Evolutionary conservation across 257 asterid genomes (phyloP).

Genomic region (Nicotiana sylvestris): DNA sequence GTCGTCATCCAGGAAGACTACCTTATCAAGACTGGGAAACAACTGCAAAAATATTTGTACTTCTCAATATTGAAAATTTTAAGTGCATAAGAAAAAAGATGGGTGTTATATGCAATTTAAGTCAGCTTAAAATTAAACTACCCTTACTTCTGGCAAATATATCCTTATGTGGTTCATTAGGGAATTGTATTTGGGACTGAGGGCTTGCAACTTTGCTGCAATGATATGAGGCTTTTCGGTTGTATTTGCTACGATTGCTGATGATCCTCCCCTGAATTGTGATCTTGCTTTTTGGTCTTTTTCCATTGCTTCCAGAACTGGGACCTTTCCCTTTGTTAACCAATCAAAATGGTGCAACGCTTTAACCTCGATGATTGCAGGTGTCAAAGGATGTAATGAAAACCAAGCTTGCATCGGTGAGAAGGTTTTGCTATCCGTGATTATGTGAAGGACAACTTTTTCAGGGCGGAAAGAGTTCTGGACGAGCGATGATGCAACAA

Average conservation of each 20-base stretch:
- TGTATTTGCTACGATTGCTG: slow-evolving; percentile 75
- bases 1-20: slow-evolving; percentile 93
- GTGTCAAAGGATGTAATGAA: slow-evolving; percentile 70
- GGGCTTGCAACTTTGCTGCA: slow-evolving; percentile 93
- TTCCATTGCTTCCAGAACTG: slow-evolving; percentile 96
- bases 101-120: background rate
- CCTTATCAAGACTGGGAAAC: slow-evolving; percentile 81
- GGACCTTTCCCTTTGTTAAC: slow-evolving; percentile 88
- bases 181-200: slow-evolving; percentile 92
- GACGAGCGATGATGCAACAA: slow-evolving; percentile 84
- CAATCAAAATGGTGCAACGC: slow-evolving; percentile 91
- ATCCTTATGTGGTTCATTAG: slow-evolving; percentile 92
- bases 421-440: slow-evolving; percentile 82
- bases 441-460: slow-evolving; percentile 67
- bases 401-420: slow-evolving; percentile 99
- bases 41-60: slow-evolving; percentile 47
- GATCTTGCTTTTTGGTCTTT: slow-evolving; percentile 82
- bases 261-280: slow-evolving; percentile 88
- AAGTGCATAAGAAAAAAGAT: background rate
- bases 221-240: slow-evolving; percentile 71
- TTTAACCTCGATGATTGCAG: slow-evolving; percentile 83
- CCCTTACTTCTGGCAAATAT: slow-evolving; percentile 76
- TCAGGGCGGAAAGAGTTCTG: slow-evolving; percentile 66
- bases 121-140: background rate
- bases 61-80: background rate